A percentile compares a stretch with the other conserved stretches of the same genome.
These are phyloP conservation scores for Boeremia exigua DNA, from an alignment of 2,329 filamentous ascomycete genomes.

Conservation along the genomic window DNA sequence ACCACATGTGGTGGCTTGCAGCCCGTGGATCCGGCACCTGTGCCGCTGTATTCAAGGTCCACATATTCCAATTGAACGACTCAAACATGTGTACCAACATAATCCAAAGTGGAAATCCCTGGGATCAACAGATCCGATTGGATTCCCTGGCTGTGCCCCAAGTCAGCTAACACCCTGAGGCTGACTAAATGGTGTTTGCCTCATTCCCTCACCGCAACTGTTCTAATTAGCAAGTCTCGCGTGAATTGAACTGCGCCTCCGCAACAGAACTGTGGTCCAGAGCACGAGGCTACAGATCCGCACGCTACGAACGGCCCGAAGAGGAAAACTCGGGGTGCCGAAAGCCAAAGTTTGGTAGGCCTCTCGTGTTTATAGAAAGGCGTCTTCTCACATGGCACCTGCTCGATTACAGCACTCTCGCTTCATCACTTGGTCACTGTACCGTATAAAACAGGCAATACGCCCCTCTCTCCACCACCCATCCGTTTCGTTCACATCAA, in stretches of 20 bases:
- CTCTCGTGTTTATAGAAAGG: slow-evolving; percentile 5
- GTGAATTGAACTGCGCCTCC: neutral
- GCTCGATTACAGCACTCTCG: slow-evolving; percentile 9
- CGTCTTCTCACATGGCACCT: slow-evolving; percentile 4
- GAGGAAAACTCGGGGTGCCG: slow-evolving; percentile 12
- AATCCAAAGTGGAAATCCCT: slow-evolving; percentile 6
- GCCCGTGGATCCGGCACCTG: slow-evolving; percentile 13
- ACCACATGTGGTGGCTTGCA: slow-evolving; percentile 12
- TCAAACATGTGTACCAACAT: neutral
- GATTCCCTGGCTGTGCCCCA: neutral
- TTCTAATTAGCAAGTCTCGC: neutral
- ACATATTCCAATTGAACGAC: slow-evolving; percentile 3
- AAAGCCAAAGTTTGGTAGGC: slow-evolving; percentile 10
- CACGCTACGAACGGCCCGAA: slow-evolving; percentile 13
- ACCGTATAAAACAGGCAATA: slow-evolving; percentile 8
- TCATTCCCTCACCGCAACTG: slow-evolving; percentile 17
- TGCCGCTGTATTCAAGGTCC: slow-evolving; percentile 4
- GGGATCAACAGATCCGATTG: slow-evolving; percentile 2
- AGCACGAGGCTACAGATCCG: slow-evolving; percentile 3
- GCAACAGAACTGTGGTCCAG: neutral
- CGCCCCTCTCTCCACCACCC: neutral
- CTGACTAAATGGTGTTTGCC: slow-evolving; percentile 10
- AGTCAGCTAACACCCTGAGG: slow-evolving; percentile 6
- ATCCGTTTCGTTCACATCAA: neutral
- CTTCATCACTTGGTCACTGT: neutral